These are phyloP conservation scores for Clarireedia paspali DNA, from an alignment of 2,329 filamentous ascomycete species.

Conservation along the genomic window DNA sequence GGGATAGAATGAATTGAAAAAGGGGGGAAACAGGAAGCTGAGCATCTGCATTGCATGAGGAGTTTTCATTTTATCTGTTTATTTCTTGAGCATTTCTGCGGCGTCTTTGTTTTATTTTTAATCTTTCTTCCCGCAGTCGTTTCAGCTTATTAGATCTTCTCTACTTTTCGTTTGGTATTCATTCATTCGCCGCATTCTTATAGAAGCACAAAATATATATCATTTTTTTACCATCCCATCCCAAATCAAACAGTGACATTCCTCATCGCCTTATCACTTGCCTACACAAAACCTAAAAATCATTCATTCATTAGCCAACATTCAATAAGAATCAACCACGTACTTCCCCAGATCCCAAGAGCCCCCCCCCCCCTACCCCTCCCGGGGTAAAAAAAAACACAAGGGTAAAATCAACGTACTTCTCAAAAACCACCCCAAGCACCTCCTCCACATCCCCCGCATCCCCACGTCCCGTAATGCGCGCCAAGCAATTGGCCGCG, in stretches of 20 bases:
- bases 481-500: constrained; percentile 72
- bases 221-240: too few relatives aligned
- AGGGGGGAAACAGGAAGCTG: background rate
- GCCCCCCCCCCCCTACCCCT: too few relatives aligned
- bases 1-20: background rate
- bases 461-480: constrained; percentile 81
- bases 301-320: background rate
- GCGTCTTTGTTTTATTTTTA: background rate
- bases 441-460: constrained; percentile 91
- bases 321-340: background rate
- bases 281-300: constrained; percentile 26
- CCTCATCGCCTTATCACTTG: constrained; percentile 15
- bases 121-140: background rate
- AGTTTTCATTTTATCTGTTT: background rate
- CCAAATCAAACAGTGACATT: background rate
- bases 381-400: background rate
- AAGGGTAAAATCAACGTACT: constrained; percentile 41
- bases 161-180: background rate
- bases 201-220: too few relatives aligned
- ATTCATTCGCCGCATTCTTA: background rate
- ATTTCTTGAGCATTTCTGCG: background rate
- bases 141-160: background rate
- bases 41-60: background rate
- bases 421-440: constrained; percentile 93
- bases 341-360: too few relatives aligned